Evolutionary conservation across 78 protist species (phyloP), one percentile per base, ranked within the genome.

Genomic region (Bodo saltans): DNA sequence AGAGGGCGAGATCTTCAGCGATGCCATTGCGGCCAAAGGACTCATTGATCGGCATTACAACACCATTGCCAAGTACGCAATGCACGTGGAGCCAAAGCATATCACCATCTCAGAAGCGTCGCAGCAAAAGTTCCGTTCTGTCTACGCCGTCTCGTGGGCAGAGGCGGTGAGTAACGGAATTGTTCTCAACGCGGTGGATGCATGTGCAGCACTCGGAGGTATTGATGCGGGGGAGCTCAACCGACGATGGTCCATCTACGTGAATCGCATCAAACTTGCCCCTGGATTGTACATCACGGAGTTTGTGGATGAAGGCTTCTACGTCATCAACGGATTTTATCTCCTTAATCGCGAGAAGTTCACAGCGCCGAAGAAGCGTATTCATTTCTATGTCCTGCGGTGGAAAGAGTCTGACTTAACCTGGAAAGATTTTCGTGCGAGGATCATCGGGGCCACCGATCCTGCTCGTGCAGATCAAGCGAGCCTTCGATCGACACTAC

Each of bases 241-340:
- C 75, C 17, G 23, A 23, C 23, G 23, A 78, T 85, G 82, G 83
- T 28, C 27, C 78, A 40, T 71, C 70, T 28, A 11, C 37, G 68
- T 27, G 30, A 42, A 85, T n/a, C n/a, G n/a, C 70, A 26, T 75
- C 70, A 85, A 85, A 72, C 42, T 85, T 40, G 88, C 74, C 21
- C 84, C 84, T 21, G 88, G 88, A 3, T 85, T 85, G 84, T 85
- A 85, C 72, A 30, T 42, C 78, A 83, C 69, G 23, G 0, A 38
- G 82, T 25, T 85, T 23, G 79, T 25, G 72, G 32, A 29, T n/a
- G 41, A 8, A 8, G 73, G 30, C 12, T n/a, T 72, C 53, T 82
- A 12, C 39, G 76, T 70, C 70, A 67, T 86, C 72, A 86, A 86
- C 85, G 89, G 89, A 29, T 86, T 86, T 67, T 86, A 74, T 76